A percentile compares a stretch with the other conserved stretches of the same genome.
phyloP scores from a whole-genome alignment of 2,329 filamentous ascomycete species.

The Cyphellophora europaea region DNA sequence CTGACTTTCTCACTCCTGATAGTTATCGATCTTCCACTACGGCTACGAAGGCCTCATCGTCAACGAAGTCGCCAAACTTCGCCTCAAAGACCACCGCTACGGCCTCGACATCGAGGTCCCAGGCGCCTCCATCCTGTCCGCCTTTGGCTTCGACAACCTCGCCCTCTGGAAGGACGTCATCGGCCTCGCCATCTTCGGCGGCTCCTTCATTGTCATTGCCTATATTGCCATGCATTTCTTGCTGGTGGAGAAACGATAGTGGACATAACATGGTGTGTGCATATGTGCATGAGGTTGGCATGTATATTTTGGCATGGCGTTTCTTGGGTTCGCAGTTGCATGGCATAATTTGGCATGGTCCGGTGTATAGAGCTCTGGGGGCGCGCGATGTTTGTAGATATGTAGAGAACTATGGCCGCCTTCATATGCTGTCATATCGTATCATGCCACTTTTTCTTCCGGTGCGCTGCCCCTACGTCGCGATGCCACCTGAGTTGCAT shows the following conservation, averaged over 20 bases:
- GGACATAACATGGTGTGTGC: too few species aligned
- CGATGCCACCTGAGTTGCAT: too few species aligned
- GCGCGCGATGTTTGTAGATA: too few species aligned
- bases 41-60: conserved; percentile 94
- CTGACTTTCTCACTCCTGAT: conserved; percentile 20
- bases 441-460: too few species aligned
- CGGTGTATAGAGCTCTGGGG: too few species aligned
- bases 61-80: conserved; percentile 87
- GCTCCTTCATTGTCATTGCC: conserved; percentile 74
- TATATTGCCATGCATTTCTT: conserved; percentile 90
- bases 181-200: conserved; percentile 73
- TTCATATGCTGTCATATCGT: too few species aligned
- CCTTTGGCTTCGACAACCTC: conserved; percentile 85
- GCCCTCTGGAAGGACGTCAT: conserved; percentile 78
- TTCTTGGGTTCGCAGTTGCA: too few species aligned
- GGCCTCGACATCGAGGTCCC: conserved; percentile 94
- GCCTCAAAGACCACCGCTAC: conserved; percentile 87
- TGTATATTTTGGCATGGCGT: too few species aligned
- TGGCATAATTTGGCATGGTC: too few species aligned
- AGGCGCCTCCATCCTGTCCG: conserved; percentile 84
- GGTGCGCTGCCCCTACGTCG: too few species aligned
- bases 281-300: too few species aligned
- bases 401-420: too few species aligned
- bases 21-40: conserved; percentile 95
- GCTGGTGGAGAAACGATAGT: conserved; percentile 75